Base-by-base conservation (phyloP, 306 rosid genomes). In the Gillenia trifoliata region DNA sequence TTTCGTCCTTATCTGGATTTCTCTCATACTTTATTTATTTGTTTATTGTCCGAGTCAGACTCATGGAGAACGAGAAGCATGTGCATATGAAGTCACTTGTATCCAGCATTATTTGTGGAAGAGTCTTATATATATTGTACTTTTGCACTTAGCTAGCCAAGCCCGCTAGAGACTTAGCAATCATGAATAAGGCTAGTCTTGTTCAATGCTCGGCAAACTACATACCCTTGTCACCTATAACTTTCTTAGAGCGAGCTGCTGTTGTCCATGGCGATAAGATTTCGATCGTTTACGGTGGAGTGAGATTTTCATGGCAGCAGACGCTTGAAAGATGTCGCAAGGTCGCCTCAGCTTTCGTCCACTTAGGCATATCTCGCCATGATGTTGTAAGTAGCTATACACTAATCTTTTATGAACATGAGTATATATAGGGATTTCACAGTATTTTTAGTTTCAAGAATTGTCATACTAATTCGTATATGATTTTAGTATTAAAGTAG, bases 331-430 rank as follows among this genome's bases (percentile, higher is more conserved):
- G 96, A 79, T 93, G 91, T 64, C 23, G 81, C 36, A 77, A 79
- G 5, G 79, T 89, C 52, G 91, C 98, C 74, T 85, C 93, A 16
- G 55, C 93, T 83, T 62, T 93, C 78, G 68, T 81, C 74, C 83
- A 49, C 16, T 52, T 93, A 36, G 89, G 93, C 23, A 41, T 93
- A 68, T 85, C 87, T 30, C 88, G 65, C 12, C 76, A 40, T 29
- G 89, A 86, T 68, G 69, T 81, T 50, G 97, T 93, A 86, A 82
- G 91, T 79, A 70, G 64, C 65, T 19, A 22, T 23, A n/a, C 5
- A 26, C 8, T 16, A 29, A 61, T 16, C n/a, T 29, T 61, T 30
- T 20, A 59, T 26, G 31, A 50, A 22, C 15, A 9, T 55, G 29
- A 55, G 2, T 22, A 10, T 3, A 6, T 6, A 3, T 55, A 45